A percentile compares a stretch with the other conserved stretches of the same genome.
These are phyloP conservation scores for Solanum chacoense DNA, from an alignment of 305 asterid species.

Conservation along the genomic window DNA sequence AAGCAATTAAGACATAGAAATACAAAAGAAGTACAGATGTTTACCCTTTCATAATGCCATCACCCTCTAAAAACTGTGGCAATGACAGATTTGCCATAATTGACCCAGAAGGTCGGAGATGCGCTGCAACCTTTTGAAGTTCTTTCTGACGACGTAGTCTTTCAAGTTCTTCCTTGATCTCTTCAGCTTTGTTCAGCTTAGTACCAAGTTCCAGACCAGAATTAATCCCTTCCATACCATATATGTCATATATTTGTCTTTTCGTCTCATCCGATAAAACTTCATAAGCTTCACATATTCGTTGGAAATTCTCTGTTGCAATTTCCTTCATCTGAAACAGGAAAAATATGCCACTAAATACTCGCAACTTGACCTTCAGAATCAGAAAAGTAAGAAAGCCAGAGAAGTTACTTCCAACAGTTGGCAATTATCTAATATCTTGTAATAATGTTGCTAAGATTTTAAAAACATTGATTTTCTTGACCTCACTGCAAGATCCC, in stretches of 20 bases:
- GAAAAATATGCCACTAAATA: not conserved
- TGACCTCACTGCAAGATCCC: not conserved
- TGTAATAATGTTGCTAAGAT: not conserved
- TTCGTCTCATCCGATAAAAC: slow-evolving; percentile 71
- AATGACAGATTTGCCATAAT: slow-evolving; percentile 66
- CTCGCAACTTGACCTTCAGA: not conserved
- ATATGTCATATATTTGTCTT: slow-evolving; percentile 79
- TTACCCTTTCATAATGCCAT: slow-evolving; percentile 93
- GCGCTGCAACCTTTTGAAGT: slow-evolving; percentile 47
- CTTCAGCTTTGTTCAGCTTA: slow-evolving; percentile 61
- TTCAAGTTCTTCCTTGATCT: slow-evolving; percentile 93
- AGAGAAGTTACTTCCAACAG: not conserved
- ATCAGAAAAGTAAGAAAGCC: not conserved
- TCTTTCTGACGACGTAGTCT: slow-evolving; percentile 64
- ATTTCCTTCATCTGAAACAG: slow-evolving; percentile 78
- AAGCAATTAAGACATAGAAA: slow-evolving; percentile 7
- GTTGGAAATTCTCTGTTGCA: slow-evolving; percentile 95
- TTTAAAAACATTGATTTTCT: not conserved
- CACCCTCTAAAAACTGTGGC: slow-evolving; percentile 69
- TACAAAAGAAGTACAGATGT: not conserved
- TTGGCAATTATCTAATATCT: not conserved
- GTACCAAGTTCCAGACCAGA: slow-evolving; percentile 97
- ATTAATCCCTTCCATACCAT: slow-evolving; percentile 93
- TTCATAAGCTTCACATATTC: slow-evolving; percentile 96
- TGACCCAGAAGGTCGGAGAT: slow-evolving; percentile 69